Evolutionary conservation across 2,329 filamentous ascomycete genomes (phyloP), one percentile per base, ranked within the genome.

Genomic region (Didymella segeticola): DNA sequence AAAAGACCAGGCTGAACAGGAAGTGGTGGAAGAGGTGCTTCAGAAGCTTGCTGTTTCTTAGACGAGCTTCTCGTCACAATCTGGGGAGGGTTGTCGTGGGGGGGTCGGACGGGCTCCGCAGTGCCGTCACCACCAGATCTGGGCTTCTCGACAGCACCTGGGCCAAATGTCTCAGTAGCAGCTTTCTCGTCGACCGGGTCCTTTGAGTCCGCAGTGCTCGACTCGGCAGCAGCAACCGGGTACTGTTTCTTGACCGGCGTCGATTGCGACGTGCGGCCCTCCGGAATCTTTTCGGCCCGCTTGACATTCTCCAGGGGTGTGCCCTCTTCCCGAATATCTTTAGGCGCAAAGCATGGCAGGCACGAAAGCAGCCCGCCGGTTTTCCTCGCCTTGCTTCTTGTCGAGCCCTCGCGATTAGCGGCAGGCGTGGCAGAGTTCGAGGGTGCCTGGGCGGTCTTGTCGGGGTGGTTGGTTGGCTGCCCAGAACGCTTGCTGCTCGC

Each of bases 321-420:
- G n/a, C 62, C 61, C 38, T 74, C 68, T 8, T 59, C 29, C 37
- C 84, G 82, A 14, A 82, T 80, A 59, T 83, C 80, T 58, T 88
- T 86, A 43, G 86, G 85, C 33, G 85, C 81, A 71, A 88, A 90
- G 77, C 88, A 91, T 56, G 82, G 85, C 53, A 91, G 79, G 48
- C 90, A 81, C 11, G 77, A 70, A 10, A 80, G 63, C 26, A 80
- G 62, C 19, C 63, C 64, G 12, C 72, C 70, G 30, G 76, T 76
- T 65, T 78, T 78, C 63, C 76, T 79, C 36, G 70, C 65, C 59
- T 77, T 65, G 53, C 71, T 74, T 53, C 77, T 59, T 60, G 66
- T 69, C 39, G 71, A 73, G 20, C 68, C 66, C 36, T 72, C 66
- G 20, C 68, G 69, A 48, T 68, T 65, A 31, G 68, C 61, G 23